These are phyloP conservation scores for Salix purpurea DNA, from an alignment of 345 rosid species.

Conservation along the genomic window DNA sequence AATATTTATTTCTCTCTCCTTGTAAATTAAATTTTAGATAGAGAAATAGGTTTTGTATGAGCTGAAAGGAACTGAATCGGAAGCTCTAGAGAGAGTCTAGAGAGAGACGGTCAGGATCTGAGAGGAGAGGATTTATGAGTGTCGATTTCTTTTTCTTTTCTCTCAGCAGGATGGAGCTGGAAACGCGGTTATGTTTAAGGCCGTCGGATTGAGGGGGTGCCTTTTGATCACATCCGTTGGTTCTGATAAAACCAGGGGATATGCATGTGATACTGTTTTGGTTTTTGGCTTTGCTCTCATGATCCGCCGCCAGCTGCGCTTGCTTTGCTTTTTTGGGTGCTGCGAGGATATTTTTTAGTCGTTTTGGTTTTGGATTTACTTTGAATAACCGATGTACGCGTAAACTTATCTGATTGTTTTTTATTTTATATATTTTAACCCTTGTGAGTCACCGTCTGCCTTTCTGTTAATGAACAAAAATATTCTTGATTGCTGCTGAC, in stretches of 20 bases:
- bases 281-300: constrained; percentile 5
- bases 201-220: constrained; percentile 9
- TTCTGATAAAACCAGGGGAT: background rate
- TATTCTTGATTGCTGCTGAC: no score
- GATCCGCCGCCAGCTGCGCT: constrained; percentile 27
- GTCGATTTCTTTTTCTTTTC: background rate
- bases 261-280: constrained; percentile 14
- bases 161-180: background rate
- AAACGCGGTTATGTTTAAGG: constrained; percentile 5
- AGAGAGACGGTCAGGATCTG: constrained; percentile 17
- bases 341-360: background rate
- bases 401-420: background rate
- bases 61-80: background rate
- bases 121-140: background rate
- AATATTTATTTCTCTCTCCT: background rate
- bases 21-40: background rate
- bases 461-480: no score
- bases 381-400: background rate
- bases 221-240: constrained; percentile 1
- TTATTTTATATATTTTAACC: background rate
- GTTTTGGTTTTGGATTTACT: background rate
- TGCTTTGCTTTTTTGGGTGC: background rate
- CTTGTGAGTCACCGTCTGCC: no score
- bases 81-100: background rate
- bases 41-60: background rate